Percentiles rank a stretch among this genome's conserved stretches.
phyloP scores from a whole-genome alignment of 805 yeast genomes.

The Cyberlindnera xylosilytica region DNA sequence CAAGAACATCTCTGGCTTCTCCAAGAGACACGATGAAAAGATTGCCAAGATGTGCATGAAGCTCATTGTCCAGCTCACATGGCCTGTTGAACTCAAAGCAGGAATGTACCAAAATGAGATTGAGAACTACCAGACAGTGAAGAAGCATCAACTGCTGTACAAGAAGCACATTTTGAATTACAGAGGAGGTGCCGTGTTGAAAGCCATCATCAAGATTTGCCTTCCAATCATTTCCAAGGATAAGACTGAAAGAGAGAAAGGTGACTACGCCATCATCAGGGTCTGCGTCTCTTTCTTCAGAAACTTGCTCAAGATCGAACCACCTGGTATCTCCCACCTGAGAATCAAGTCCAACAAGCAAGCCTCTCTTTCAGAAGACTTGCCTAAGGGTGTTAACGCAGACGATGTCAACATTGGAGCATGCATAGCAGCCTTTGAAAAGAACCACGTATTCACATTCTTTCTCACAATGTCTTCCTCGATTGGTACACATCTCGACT shows the following conservation, averaged over 20 bases:
- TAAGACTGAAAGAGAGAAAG: conserved; percentile 54
- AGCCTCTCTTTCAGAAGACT: conserved; percentile 28
- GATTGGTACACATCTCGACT: conserved; percentile 48
- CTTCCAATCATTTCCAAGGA: conserved; percentile 54
- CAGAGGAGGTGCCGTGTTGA: conserved; percentile 58
- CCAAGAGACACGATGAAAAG: conserved; percentile 44
- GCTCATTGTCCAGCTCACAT: conserved; percentile 75
- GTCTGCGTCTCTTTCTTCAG: conserved; percentile 72
- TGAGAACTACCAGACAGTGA: conserved; percentile 54
- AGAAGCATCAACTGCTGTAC: conserved; percentile 65
- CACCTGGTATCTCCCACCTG: conserved; percentile 53
- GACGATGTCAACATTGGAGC: conserved; percentile 69
- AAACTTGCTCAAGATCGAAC: conserved; percentile 76
- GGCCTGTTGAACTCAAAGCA: conserved; percentile 75
- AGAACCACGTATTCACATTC: conserved; percentile 70
- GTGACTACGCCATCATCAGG: conserved; percentile 71
- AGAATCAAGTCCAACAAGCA: conserved; percentile 36
- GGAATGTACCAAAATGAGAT: conserved; percentile 48
- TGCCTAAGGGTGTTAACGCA: conserved; percentile 54
- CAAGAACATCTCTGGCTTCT: conserved; percentile 27
- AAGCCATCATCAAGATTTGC: conserved; percentile 67
- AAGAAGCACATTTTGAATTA: conserved; percentile 63
- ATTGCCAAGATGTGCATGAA: conserved; percentile 74
- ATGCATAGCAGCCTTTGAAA: conserved; percentile 55
- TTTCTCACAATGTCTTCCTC: conserved; percentile 69